These are phyloP conservation scores for Pseudevernia furfuracea DNA, from an alignment of 495 filamentous ascomycete species.

Conservation along the genomic window DNA sequence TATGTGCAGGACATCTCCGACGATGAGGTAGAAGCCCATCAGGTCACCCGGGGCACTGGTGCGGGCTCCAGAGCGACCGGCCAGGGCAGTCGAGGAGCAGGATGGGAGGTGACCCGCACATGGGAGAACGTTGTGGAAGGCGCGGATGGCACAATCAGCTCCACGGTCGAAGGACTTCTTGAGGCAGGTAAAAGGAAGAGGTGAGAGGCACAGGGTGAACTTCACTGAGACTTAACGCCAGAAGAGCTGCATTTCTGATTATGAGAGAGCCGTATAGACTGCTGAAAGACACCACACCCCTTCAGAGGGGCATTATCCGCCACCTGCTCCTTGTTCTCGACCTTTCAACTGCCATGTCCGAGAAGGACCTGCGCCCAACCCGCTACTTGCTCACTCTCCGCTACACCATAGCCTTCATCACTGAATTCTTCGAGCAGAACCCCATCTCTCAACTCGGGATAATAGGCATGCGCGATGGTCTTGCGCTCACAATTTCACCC, in stretches of 20 bases:
- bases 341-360: constrained; percentile 84
- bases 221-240: neutral
- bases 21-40: constrained; percentile 59
- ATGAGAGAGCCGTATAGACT: constrained; percentile 42
- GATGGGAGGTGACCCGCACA: constrained; percentile 48
- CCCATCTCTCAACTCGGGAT: constrained; percentile 95
- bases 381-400: constrained; percentile 73
- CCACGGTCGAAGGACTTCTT: constrained; percentile 58
- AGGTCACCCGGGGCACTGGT: constrained; percentile 34
- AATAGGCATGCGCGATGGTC: constrained; percentile 82
- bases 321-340: constrained; percentile 90
- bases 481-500: constrained; percentile 77
- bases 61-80: constrained; percentile 40
- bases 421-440: constrained; percentile 97
- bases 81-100: constrained; percentile 47
- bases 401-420: constrained; percentile 80
- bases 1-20: constrained; percentile 72
- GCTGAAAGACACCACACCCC: constrained; percentile 82
- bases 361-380: constrained; percentile 88
- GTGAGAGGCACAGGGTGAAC: constrained; percentile 34
- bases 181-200: constrained; percentile 70
- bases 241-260: neutral
- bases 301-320: constrained; percentile 94
- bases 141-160: constrained; percentile 65
- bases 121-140: constrained; percentile 65